Evolutionary conservation across 2,329 filamentous ascomycete genomes (phyloP).

Genomic region (Penicillium sp.): DNA sequence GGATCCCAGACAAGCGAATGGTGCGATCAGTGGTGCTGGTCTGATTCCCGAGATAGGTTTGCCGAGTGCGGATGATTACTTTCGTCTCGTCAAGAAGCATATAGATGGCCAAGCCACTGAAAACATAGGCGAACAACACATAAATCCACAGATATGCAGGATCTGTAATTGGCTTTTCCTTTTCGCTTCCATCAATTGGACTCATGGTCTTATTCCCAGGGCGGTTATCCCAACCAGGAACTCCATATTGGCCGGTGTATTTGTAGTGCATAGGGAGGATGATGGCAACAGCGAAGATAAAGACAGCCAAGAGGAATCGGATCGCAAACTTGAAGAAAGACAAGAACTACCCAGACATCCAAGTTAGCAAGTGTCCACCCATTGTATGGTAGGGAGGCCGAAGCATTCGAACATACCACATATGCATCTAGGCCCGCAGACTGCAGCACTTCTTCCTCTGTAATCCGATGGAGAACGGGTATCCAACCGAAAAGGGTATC

Average conservation of each 20-base stretch:
- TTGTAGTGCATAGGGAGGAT: constrained; percentile 81
- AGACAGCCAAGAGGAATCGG: constrained; percentile 73
- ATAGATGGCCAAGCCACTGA: constrained; percentile 77
- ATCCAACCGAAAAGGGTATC: constrained; percentile 93
- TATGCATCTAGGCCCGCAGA: constrained; percentile 93
- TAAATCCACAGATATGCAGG: constrained; percentile 82
- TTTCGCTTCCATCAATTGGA: constrained; percentile 19
- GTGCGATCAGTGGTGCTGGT: constrained; percentile 95
- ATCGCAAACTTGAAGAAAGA: constrained; percentile 95
- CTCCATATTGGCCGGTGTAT: constrained; percentile 50
- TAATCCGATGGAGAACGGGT: constrained; percentile 75
- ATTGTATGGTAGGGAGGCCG: not conserved
- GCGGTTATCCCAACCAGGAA: constrained; percentile 36
- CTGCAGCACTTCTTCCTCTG: constrained; percentile 82
- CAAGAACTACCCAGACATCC: constrained; percentile 59
- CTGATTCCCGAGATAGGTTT: constrained; percentile 88
- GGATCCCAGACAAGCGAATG: constrained; percentile 86
- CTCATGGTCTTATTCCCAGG: constrained; percentile 27
- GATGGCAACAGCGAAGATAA: constrained; percentile 76
- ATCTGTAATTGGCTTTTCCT: constrained; percentile 35
- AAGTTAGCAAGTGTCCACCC: constrained; percentile 5
- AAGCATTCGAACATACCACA: constrained; percentile 58
- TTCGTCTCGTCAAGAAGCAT: constrained; percentile 79
- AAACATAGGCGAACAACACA: constrained; percentile 90
- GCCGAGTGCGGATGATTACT: constrained; percentile 78